phyloP scores from a whole-genome alignment of 2,329 filamentous ascomycete genomes.

The Neopestalotiopsis clavispora region DNA sequence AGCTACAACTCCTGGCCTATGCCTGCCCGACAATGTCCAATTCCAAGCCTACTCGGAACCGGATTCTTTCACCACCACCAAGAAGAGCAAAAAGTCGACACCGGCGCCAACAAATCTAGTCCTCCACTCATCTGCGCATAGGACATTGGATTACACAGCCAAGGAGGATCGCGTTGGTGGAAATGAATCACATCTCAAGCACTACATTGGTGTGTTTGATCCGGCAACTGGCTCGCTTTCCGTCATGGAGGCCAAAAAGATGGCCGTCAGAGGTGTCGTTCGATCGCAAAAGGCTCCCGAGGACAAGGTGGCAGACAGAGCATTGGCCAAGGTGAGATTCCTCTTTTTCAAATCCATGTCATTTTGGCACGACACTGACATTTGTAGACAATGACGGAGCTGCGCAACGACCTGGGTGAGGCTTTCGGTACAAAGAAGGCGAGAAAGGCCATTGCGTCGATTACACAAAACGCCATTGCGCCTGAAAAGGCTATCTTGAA shows the following conservation, averaged over 20 bases:
- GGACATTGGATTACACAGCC: constrained; percentile 63
- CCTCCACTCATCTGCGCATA: constrained; percentile 62
- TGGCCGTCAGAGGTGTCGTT: constrained; percentile 63
- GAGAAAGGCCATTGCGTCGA: constrained; percentile 70
- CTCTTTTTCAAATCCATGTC: background rate
- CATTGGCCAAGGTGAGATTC: constrained; percentile 41
- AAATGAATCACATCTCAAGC: constrained; percentile 54
- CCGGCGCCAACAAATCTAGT: constrained; percentile 53
- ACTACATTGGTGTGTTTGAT: constrained; percentile 70
- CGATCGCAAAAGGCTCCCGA: constrained; percentile 58
- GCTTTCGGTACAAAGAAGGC: constrained; percentile 88
- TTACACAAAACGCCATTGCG: constrained; percentile 71
- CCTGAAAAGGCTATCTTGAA: constrained; percentile 62
- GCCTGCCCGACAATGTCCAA: constrained; percentile 39
- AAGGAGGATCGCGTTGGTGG: constrained; percentile 53
- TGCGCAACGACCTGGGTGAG: constrained; percentile 72
- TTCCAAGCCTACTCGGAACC: constrained; percentile 55
- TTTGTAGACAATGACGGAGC: constrained; percentile 60
- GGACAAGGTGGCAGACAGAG: constrained; percentile 46
- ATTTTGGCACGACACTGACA: constrained; percentile 25
- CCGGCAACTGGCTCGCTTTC: constrained; percentile 62
- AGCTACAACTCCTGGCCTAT: constrained; percentile 47
- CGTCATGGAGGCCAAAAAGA: constrained; percentile 67
- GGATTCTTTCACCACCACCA: constrained; percentile 32
- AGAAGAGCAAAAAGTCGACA: constrained; percentile 45